Percentiles rank a stretch among this genome's conserved stretches.
Conservation (phyloP, 345 rosid species). For the Syzygium aromaticum region DNA sequence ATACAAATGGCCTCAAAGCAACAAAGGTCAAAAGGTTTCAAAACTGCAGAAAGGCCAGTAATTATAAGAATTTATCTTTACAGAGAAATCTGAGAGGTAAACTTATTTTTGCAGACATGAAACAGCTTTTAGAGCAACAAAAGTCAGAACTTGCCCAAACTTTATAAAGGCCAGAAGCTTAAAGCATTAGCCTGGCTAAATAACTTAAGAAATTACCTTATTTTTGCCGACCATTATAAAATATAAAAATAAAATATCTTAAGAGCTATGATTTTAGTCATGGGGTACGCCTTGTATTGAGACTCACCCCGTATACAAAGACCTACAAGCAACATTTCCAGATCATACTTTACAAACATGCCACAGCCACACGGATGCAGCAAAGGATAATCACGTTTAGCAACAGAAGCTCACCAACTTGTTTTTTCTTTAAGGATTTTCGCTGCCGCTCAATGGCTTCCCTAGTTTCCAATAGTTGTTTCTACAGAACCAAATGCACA, state of each 20-base stretch:
- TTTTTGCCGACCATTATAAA: background rate
- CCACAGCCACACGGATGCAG: background rate
- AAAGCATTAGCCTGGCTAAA: background rate
- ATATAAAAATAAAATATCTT: background rate
- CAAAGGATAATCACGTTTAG: background rate
- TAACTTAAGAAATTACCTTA: background rate
- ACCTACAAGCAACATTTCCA: background rate
- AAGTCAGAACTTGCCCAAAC: background rate
- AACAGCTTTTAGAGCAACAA: background rate
- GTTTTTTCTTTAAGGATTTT: slow-evolving; percentile 85
- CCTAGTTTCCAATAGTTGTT: slow-evolving; percentile 79
- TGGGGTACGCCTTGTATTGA: background rate
- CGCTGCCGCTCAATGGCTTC: slow-evolving; percentile 95
- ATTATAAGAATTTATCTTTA: background rate
- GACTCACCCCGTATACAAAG: background rate
- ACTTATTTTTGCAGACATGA: background rate
- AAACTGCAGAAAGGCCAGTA: background rate
- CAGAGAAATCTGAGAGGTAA: background rate
- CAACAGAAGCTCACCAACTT: slow-evolving; percentile 40
- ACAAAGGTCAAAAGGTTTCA: background rate
- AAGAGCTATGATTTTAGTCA: background rate
- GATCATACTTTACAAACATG: background rate
- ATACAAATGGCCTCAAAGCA: background rate
- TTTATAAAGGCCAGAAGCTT: background rate
- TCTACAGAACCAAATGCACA: slow-evolving; percentile 25